These are phyloP conservation scores for Pseudogymnoascus sp. DNA, from an alignment of 2,329 filamentous ascomycete genomes.

Conservation along the genomic window DNA sequence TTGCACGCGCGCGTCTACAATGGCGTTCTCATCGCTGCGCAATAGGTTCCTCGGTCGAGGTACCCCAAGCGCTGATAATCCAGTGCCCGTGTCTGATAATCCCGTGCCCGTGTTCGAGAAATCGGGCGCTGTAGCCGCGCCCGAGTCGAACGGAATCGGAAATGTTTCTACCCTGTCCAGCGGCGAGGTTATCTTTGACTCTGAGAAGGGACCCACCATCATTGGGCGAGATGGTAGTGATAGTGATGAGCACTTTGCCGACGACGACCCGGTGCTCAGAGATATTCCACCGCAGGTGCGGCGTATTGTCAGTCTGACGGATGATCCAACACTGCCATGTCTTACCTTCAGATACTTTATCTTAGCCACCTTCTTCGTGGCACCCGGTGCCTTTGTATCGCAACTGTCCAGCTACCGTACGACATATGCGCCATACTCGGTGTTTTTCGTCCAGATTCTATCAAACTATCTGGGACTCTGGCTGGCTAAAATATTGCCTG, in stretches of 20 bases:
- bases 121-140: neutral
- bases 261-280: conserved; percentile 43
- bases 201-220: neutral
- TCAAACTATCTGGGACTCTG: conserved; percentile 39
- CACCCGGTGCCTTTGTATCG: conserved; percentile 49
- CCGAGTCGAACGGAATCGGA: neutral
- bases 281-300: conserved; percentile 49
- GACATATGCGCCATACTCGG: conserved; percentile 44
- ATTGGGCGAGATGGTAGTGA: neutral
- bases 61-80: neutral
- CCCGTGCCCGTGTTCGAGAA: neutral
- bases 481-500: conserved; percentile 36
- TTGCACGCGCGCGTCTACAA: neutral
- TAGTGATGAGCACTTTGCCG: conserved; percentile 22
- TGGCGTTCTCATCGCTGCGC: neutral
- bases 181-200: neutral
- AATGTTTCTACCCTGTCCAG: neutral
- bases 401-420: conserved; percentile 50
- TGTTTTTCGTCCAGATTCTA: conserved; percentile 52
- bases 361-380: conserved; percentile 45
- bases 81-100: neutral
- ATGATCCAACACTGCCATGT: conserved; percentile 47
- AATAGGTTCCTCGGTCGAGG: neutral
- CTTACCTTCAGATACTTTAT: conserved; percentile 54
- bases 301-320: conserved; percentile 47